Base-by-base conservation (phyloP, 192 early-diverging fungal genomes). In the Podila minutissima region DNA sequence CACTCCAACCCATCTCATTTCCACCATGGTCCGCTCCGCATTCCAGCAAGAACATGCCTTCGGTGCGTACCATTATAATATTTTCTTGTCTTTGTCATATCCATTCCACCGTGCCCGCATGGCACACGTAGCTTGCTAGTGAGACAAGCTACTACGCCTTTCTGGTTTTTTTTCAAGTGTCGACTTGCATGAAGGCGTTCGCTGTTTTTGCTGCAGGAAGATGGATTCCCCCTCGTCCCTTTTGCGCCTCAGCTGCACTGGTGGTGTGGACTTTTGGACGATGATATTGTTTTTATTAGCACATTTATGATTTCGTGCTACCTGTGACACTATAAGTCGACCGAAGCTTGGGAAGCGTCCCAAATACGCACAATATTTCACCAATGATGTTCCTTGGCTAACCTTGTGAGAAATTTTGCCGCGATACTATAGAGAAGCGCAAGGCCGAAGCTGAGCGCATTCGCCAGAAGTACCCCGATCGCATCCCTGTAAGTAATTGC, bases 41-140 rank as follows among this genome's bases (percentile, higher is more conserved):
- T 98, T 98, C 81, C 96, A 99, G 89, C 95, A 97, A 85, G 97
- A 99, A 82, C 96, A 99, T 78, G 92, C 92, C 32, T 96, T 96
- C 77, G 53, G 53, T 55, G 53, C 53, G 53, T 55, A 24, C 12
- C 8, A 24, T 22, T 22, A 55, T 55, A 55, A 26, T 9, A 55
- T 55, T 55, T 17, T 55, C 35, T 26, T 10, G 9, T 1, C 22
- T 9, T 24, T 24, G 53, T 5, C 6, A 9, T 55, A 2, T 26
- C 51, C 5, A 55, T 9, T 26, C 8, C 19, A 6, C 8, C 53
- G 8, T 6, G 53, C 22, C 8, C 53, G 22, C 53, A 12, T 17
- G 12, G 41, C 3, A 46, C 6, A 55, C 53, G 11, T 55, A 37
- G 7, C 35, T 11, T 37, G 35, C 10, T 37, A 24, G 6, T 24